These are phyloP conservation scores for Beauveria brongniartii DNA, from an alignment of 2,329 filamentous ascomycete genomes.

Conservation along the genomic window DNA sequence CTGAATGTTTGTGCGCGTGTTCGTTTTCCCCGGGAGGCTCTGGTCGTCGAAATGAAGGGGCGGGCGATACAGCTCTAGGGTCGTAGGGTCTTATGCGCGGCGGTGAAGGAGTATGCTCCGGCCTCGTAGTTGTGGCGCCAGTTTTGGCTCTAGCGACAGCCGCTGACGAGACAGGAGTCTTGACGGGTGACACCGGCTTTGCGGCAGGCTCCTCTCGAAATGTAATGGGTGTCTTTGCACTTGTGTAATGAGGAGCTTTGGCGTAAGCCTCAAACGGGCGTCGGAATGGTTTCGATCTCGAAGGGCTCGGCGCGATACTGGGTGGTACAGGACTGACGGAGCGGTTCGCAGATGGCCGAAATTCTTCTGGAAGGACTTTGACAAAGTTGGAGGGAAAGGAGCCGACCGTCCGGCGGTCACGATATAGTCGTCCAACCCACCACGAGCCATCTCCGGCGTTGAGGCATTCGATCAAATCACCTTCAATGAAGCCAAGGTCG, in stretches of 20 bases:
- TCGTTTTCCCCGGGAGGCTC: slow-evolving; percentile 29
- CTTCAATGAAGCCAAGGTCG: slow-evolving; percentile 94
- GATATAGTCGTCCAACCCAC: slow-evolving; percentile 91
- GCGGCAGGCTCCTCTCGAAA: slow-evolving; percentile 35
- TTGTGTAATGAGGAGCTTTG: slow-evolving; percentile 58
- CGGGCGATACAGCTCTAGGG: slow-evolving; percentile 24
- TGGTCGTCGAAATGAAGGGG: slow-evolving; percentile 20
- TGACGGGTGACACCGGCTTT: neutral
- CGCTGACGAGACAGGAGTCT: neutral
- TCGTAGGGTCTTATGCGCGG: slow-evolving; percentile 19
- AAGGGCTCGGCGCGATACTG: slow-evolving; percentile 46
- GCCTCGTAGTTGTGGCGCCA: neutral
- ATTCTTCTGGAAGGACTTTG: slow-evolving; percentile 75
- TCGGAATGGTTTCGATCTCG: slow-evolving; percentile 56
- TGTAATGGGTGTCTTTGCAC: slow-evolving; percentile 52
- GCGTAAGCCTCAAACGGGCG: slow-evolving; percentile 61
- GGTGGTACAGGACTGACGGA: slow-evolving; percentile 52
- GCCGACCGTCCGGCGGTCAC: slow-evolving; percentile 85
- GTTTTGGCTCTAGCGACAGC: slow-evolving; percentile 7
- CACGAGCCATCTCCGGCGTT: slow-evolving; percentile 96
- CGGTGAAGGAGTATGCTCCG: slow-evolving; percentile 15
- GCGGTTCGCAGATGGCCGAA: slow-evolving; percentile 60
- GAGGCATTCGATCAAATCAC: slow-evolving; percentile 93
- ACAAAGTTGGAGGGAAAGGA: slow-evolving; percentile 98
- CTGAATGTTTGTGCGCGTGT: slow-evolving; percentile 22